Base-by-base conservation (phyloP, 1,284 basidiomycete genomes). In the Sphaerobolus stellatus region DNA sequence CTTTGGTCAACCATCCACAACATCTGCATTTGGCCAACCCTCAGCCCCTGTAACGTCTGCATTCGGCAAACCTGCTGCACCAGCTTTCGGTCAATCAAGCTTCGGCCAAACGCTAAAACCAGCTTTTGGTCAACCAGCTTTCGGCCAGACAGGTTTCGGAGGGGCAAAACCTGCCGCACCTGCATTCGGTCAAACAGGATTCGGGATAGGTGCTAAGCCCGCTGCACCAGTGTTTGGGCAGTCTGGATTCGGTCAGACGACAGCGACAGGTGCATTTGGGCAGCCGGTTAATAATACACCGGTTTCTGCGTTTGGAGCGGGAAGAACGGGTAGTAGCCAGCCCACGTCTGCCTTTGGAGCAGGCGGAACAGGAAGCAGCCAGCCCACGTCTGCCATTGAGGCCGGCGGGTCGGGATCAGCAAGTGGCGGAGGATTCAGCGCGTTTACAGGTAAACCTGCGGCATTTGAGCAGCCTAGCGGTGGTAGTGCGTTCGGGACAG, bases 301-400 rank as follows among this genome's bases (percentile, higher is more conserved):
- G 13, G 57, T 3, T 44, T 63, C 18, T 67, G 69, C 45, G 68
- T 69, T 24, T 76, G 77, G 36, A 72, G 66, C 9, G 65, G 64
- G 54, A 63, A 29, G 40, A 28, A 18, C 67, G 31, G 59, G 65
- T 47, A 41, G 54, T 36, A 47, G 61, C 14, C 38, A 59, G 24
- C 16, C 59, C 29, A 46, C 57, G 28, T 41, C 51, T 33, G 50
- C 63, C 16, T 59, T 56, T n/a, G n/a, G n/a, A 50, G 64, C 64
- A 5, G 2, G 58, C 7, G 50, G 64, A 2, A 71, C 75, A 0
- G 68, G 71, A 5, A 82, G 83, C 55, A 74, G 73, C 2, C 74
- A 76, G 36, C 68, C 71, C 24, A 53, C 70, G 18, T 77, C 76
- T 77, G 51, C 66, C 72, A 1, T 59, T 72, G 0, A 61, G 64